Conservation (phyloP, 371 early-diverging fungal species). For the Mortierella polycephala region DNA sequence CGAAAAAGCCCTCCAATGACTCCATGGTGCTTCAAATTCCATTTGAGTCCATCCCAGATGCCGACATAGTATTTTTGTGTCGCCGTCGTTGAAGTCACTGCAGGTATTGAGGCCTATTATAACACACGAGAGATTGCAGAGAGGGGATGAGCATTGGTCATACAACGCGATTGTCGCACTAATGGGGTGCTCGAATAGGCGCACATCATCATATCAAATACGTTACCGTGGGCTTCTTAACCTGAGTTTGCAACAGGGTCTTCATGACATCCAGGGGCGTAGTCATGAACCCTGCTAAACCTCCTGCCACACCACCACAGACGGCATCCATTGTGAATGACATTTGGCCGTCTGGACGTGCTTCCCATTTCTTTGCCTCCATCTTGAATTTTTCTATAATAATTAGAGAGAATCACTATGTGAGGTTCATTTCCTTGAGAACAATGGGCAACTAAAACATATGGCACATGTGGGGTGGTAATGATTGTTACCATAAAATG, state of each 20-base stretch:
- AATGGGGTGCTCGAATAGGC: neutral
- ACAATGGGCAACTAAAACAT: neutral
- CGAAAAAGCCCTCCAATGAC: slow-evolving; percentile 68
- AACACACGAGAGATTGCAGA: slow-evolving; percentile 1
- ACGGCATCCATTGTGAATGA: slow-evolving; percentile 64
- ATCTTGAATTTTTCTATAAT: slow-evolving; percentile 54
- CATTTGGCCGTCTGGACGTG: slow-evolving; percentile 52
- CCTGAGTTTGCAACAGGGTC: slow-evolving; percentile 74
- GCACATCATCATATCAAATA: neutral
- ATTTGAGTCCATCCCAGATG: slow-evolving; percentile 70
- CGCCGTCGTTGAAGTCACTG: slow-evolving; percentile 6
- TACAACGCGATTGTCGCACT: no score
- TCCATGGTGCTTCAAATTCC: slow-evolving; percentile 72
- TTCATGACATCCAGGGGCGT: slow-evolving; percentile 80
- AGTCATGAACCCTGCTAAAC: slow-evolving; percentile 75
- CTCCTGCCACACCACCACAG: slow-evolving; percentile 74
- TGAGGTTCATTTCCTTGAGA: neutral
- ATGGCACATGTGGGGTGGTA: neutral
- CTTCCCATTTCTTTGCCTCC: slow-evolving; percentile 51
- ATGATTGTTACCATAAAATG: slow-evolving; percentile 68
- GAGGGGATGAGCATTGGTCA: neutral
- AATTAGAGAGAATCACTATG: neutral
- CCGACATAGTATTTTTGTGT: slow-evolving; percentile 69
- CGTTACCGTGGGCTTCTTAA: slow-evolving; percentile 53
- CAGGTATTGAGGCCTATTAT: slow-evolving; percentile 24